Percentiles rank a stretch among this genome's conserved stretches.
These are phyloP conservation scores for Gossypium gossypioides DNA, from an alignment of 441 rosid genomes.

Conservation along the genomic window DNA sequence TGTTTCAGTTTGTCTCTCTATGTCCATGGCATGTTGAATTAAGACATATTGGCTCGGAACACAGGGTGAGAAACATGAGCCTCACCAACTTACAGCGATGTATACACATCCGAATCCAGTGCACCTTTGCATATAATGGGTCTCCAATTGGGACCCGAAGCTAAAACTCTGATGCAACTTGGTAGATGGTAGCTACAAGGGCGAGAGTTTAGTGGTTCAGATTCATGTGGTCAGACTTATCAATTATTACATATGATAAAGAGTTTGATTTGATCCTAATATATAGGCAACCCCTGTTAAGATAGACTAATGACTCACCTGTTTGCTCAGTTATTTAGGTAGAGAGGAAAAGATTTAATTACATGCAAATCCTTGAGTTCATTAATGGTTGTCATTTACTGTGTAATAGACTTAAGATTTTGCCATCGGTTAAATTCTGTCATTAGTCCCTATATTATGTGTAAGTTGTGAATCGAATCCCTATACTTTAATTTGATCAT, in stretches of 20 bases:
- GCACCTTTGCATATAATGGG: not conserved
- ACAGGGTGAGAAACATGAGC: constrained; percentile 7
- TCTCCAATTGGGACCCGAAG: not conserved
- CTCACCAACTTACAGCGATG: constrained; percentile 7
- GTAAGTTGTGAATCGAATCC: no score
- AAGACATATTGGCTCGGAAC: not conserved
- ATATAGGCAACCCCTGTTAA: not conserved
- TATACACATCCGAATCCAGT: not conserved
- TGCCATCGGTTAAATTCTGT: no score
- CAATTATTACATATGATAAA: no score
- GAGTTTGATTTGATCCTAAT: not conserved
- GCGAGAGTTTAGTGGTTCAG: not conserved
- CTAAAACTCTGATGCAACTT: not conserved
- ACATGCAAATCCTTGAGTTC: not conserved
- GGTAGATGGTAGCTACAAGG: not conserved
- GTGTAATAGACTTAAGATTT: no score
- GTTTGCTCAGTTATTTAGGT: not conserved
- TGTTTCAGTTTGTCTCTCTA: not conserved
- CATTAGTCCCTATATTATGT: no score
- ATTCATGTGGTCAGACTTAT: not conserved
- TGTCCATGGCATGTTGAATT: constrained; percentile 10
- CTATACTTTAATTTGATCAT: no score
- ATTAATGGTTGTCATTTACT: no score
- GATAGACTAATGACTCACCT: not conserved
- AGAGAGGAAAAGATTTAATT: not conserved